Base-by-base conservation (phyloP, 495 filamentous ascomycete genomes). In the Trichocladium uniseriatum region DNA sequence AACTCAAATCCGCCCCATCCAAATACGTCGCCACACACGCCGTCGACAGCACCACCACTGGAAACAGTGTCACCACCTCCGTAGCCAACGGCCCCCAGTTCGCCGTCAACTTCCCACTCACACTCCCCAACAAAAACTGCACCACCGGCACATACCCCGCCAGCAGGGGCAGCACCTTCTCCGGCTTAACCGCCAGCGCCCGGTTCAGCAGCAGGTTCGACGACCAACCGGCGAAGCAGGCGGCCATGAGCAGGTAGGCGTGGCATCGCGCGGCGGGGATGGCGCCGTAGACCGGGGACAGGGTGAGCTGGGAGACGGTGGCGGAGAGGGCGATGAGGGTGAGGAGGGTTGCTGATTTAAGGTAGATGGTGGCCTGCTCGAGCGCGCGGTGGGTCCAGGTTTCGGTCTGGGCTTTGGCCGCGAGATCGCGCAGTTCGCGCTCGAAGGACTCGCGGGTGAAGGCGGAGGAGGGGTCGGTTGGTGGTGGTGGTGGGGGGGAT, bases 231-330 rank as follows among this genome's bases (percentile, higher is more conserved):
- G 73, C 65, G 22, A 83, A 78, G 38, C 80, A 76, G 35, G 76
- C 81, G 8, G 76, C 66, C 49, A 76, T 78, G 38, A 86, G 73
- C 16, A 85, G 73, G 56, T 79, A 75, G 44, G 70, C 62, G 62
- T 95, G 89, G 65, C 83, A 83, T 57, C 82, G 73, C 10, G 79
- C 75, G 1, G 87, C 64, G 9, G 91, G 82, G 19, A 89, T 81
- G 14, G 81, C 77, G 19, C 91, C 91, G 68, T 94, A 97, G 18
- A 90, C 84, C 2, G 91, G 92, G 18, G 86, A 82, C 29, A 97
- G 67, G 6, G 75, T 79, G 52, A 87, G 69, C 55, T 84, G 74
- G 20, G 87, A 92, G 45, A 87, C 78, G 46, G 80, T 81, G 18
- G 87, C 86, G 51, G 78, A 84, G 38, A 84, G 61, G 1, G 86